Evolutionary conservation across 2,329 filamentous ascomycete genomes (phyloP), one percentile per base, ranked within the genome.

Genomic region (Xylariaceae sp.): DNA sequence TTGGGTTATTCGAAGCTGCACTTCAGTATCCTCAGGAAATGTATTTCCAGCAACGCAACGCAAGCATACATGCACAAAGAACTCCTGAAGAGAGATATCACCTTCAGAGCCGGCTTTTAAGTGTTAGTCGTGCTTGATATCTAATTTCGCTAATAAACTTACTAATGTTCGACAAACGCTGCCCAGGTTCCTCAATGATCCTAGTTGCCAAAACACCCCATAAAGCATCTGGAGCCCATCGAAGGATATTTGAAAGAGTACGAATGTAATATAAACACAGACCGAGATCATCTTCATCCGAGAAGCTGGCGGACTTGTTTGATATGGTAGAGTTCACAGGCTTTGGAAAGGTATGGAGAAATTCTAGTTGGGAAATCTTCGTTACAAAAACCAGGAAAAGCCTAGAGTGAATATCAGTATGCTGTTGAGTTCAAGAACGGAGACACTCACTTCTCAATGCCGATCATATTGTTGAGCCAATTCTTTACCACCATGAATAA

Each of bases 221-320:
- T 7, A 87, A 85, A 45, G 81, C 80, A 39, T 88, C 85, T 16
- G 81, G 88, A 51, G 84, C 83, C 71, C 84, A 86, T 21, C 82
- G 79, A 13, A 96, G 74, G 21, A 95, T 80, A 60, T 91, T 88
- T 4, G 85, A 85, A 1, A 96, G 70, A 2, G 88, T 88, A 45
- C 84, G 83, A 16, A 97, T 73, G 64, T 93, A 88, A 69, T 96
- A 95, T 2, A 90, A 75, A 56, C 86, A 91, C 51, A 92, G 81
- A 57, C 89, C 87, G 6, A 92, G 78, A 60, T 95, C 89, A 58
- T 91, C 85, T 6, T 84, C 79, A 37, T 78, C 75, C 3, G 72
- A 74, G 53, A 83, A 78, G 6, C 61, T 66, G 27, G 66, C 64
- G 26, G 65, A 70, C 16, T 60, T 61, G 53, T 60, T 65, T 40